Percentiles rank a stretch among this genome's conserved stretches.
phyloP scores from a whole-genome alignment of 352 stramenopile genomes.

The Phytophthora macrochlamydospora region DNA sequence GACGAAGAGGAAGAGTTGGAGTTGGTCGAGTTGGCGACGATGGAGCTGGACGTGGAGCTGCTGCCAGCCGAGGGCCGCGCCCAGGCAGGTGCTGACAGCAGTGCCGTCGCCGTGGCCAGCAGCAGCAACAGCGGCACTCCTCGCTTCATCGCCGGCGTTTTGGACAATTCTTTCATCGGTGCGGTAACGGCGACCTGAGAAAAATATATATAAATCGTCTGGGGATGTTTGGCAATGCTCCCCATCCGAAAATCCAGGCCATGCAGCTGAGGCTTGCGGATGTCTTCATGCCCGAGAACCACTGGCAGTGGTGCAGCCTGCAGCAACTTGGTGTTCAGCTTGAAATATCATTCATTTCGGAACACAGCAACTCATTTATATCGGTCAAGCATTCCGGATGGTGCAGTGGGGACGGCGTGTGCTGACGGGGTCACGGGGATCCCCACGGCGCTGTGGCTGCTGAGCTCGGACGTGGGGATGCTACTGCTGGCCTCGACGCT shows the following conservation, averaged over 20 bases:
- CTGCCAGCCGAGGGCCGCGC: constrained; percentile 18
- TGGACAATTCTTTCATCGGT: not conserved
- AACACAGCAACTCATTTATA: not conserved
- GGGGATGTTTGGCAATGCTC: not conserved
- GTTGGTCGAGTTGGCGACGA: not conserved
- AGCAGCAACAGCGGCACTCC: constrained; percentile 8
- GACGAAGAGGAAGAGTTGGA: constrained; percentile 11
- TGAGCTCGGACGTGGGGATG: constrained; percentile 56
- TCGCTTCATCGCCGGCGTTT: not conserved
- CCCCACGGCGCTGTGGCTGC: constrained; percentile 58
- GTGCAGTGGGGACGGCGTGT: constrained; percentile 67
- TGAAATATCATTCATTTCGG: not conserved
- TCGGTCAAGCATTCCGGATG: constrained; percentile 8
- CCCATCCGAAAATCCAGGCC: not conserved
- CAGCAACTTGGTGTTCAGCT: no score
- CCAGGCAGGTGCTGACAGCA: not conserved
- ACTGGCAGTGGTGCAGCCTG: no score
- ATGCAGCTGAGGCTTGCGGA: not conserved
- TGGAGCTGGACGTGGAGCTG: constrained; percentile 14
- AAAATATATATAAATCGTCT: not conserved
- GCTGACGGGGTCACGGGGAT: constrained; percentile 62
- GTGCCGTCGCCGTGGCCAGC: constrained; percentile 1
- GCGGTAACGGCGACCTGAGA: not conserved
- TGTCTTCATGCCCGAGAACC: no score
- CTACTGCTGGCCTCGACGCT: constrained; percentile 51